These are phyloP conservation scores for Chenopodium quinoa DNA, from an alignment of 148 eudicot species.

Conservation along the genomic window DNA sequence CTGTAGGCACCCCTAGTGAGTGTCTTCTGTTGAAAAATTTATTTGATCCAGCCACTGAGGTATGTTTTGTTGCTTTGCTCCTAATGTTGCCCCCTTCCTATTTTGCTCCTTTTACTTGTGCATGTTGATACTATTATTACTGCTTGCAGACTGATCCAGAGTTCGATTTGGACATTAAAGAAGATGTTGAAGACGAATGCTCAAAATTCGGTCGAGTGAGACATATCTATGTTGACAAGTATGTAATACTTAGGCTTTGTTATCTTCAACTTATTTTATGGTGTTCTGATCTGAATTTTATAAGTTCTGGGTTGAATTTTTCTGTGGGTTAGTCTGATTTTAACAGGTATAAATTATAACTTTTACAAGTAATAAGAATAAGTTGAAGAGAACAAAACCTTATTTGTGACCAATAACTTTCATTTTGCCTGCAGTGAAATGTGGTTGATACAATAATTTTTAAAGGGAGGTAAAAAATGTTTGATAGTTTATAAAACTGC, in stretches of 20 bases:
- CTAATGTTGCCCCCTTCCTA: too few relatives aligned
- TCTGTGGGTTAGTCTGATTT: too few relatives aligned
- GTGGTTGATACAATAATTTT: background rate
- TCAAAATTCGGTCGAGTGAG: constrained; percentile 71
- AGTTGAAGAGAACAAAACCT: background rate
- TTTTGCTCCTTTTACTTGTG: background rate
- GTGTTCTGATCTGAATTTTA: too few relatives aligned
- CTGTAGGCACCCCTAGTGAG: constrained; percentile 85
- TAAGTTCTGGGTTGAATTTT: too few relatives aligned
- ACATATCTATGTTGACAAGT: constrained; percentile 81
- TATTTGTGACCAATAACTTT: background rate
- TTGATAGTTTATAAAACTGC: background rate
- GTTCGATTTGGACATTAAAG: constrained; percentile 82
- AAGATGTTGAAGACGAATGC: constrained; percentile 81
- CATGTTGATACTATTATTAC: constrained; percentile 12
- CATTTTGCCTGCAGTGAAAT: background rate
- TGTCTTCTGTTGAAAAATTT: constrained; percentile 87
- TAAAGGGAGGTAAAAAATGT: background rate
- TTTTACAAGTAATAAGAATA: too few relatives aligned
- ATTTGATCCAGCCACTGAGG: constrained; percentile 95
- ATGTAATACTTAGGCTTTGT: constrained; percentile 18
- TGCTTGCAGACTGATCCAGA: constrained; percentile 76
- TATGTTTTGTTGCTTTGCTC: constrained; percentile 26
- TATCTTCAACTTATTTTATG: too few relatives aligned
- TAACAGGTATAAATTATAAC: too few relatives aligned